A percentile compares a stretch with the other conserved stretches of the same genome.
Evolutionary conservation across 83 land plant genomes (phyloP).

Genomic region (Picea engelmannii): DNA sequence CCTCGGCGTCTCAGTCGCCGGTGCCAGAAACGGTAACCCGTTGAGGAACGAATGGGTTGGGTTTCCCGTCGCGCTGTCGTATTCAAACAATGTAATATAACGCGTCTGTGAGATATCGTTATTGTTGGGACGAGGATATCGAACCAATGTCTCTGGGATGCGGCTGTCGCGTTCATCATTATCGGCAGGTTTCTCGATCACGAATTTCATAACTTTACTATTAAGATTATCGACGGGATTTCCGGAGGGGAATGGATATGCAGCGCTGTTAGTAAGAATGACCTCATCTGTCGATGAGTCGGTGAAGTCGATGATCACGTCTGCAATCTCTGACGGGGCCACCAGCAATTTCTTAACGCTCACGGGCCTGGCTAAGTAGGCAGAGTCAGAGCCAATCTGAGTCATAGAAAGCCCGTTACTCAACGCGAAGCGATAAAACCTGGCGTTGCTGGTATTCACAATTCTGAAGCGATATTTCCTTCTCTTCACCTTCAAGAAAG

Average conservation of each 20-base stretch:
- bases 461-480: constrained; percentile 23
- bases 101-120: constrained; percentile 30
- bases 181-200: constrained; percentile 20
- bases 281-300: constrained; percentile 21
- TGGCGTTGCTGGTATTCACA: constrained; percentile 31
- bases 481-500: constrained; percentile 27
- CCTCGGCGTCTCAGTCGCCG: constrained; percentile 58
- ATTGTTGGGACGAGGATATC: constrained; percentile 31
- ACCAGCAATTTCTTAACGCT: background rate
- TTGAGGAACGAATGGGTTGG: background rate
- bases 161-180: constrained; percentile 5
- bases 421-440: constrained; percentile 40
- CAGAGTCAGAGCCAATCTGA: constrained; percentile 39
- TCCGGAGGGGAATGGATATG: constrained; percentile 72
- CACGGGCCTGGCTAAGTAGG: constrained; percentile 19
- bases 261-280: constrained; percentile 56
- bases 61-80: constrained; percentile 12
- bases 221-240: constrained; percentile 33
- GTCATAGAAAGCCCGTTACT: constrained; percentile 38
- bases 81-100: constrained; percentile 70
- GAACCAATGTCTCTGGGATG: constrained; percentile 40
- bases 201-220: constrained; percentile 71
- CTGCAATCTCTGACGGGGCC: constrained; percentile 28
- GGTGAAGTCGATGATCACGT: constrained; percentile 75
- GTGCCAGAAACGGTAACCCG: constrained; percentile 24